Percentiles rank a stretch among this genome's conserved stretches.
These are phyloP conservation scores for Suillus fuscotomentosus DNA, from an alignment of 768 basidiomycete species.

Conservation along the genomic window DNA sequence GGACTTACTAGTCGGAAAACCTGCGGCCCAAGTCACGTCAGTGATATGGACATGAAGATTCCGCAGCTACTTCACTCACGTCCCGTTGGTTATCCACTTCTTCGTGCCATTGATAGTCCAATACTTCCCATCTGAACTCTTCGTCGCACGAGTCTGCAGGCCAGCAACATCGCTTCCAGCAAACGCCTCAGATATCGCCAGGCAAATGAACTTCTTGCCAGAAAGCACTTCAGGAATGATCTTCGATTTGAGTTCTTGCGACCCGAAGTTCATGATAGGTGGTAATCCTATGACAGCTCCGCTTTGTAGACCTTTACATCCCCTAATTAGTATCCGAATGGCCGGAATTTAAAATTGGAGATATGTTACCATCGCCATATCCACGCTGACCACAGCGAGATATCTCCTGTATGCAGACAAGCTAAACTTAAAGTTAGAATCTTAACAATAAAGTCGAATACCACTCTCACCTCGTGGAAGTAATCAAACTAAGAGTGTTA, in stretches of 20 bases:
- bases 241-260: conserved; percentile 52
- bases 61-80: conserved; percentile 31
- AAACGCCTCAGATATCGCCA: conserved; percentile 89
- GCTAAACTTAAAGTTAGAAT: conserved; percentile 32
- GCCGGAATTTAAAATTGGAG: background rate
- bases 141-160: conserved; percentile 72
- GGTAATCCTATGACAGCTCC: conserved; percentile 85
- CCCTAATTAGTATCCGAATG: background rate
- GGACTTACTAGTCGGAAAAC: conserved; percentile 31
- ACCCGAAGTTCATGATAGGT: conserved; percentile 82
- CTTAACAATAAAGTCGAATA: background rate
- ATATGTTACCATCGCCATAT: conserved; percentile 66
- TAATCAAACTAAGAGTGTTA: conserved; percentile 61
- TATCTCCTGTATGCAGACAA: conserved; percentile 80
- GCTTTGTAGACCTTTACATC: conserved; percentile 48
- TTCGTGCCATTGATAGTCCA: conserved; percentile 85
- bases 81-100: conserved; percentile 87
- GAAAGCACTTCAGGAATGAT: conserved; percentile 66
- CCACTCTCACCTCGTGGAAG: conserved; percentile 67
- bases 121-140: conserved; percentile 78
- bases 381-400: conserved; percentile 68
- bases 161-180: conserved; percentile 86
- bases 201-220: conserved; percentile 80
- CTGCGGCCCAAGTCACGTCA: conserved; percentile 18
- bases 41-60: background rate